Conservation (phyloP, 164 flowering plant genomes). For the Liriodendron chinense region DNA sequence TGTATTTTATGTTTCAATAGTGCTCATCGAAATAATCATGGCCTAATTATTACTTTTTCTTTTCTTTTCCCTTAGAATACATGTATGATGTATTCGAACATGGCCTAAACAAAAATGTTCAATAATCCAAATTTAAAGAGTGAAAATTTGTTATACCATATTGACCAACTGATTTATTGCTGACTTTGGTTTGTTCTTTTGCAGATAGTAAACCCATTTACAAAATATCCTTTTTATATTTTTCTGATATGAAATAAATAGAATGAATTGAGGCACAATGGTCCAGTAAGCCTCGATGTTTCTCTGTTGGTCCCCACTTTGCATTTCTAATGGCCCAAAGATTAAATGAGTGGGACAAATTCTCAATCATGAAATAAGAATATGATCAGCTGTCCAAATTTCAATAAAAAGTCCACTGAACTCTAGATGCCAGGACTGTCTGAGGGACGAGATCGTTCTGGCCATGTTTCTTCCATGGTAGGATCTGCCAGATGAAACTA, state of each 20-base stretch:
- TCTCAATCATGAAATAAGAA: background rate
- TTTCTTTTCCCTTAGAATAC: no score
- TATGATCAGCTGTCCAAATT: background rate
- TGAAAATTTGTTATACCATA: background rate
- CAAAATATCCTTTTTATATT: slow-evolving; percentile 78
- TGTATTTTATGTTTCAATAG: no score
- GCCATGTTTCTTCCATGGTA: background rate
- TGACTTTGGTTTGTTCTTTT: slow-evolving; percentile 19
- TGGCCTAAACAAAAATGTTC: background rate
- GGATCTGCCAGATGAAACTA: background rate
- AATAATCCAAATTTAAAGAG: background rate
- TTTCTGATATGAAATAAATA: background rate
- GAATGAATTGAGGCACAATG: background rate
- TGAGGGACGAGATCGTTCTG: background rate
- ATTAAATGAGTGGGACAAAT: no score
- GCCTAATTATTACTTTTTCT: no score
- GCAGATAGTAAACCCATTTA: slow-evolving; percentile 98
- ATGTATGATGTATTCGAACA: no score
- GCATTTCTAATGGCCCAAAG: no score
- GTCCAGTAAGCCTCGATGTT: background rate
- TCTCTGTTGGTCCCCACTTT: background rate
- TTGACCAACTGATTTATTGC: background rate
- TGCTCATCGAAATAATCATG: no score
- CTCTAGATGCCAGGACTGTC: background rate
- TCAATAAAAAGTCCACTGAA: background rate